Evolutionary conservation across 129 eudicot genomes (phyloP), one percentile per base, ranked within the genome.

Genomic region (Pseudognaphalium luteoalbum): DNA sequence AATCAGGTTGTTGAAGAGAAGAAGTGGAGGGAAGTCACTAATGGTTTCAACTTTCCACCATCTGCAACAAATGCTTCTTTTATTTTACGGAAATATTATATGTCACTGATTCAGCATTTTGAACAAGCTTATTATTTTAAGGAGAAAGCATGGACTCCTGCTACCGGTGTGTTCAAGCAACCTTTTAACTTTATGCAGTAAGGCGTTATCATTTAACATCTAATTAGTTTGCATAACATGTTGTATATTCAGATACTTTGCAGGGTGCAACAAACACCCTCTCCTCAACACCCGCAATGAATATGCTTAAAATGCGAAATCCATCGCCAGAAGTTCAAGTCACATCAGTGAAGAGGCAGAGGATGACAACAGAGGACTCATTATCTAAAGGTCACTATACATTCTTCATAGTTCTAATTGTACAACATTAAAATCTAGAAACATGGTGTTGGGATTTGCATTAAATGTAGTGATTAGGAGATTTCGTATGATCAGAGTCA

Each of bases 31-130:
- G 99, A 94, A 52, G 96, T 94, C 29, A 87, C 94, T 2, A 85
- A 87, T 16, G 79, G 81, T 71, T 94, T 94, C 80, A 79, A 51
- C 82, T 94, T 94, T 74, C 99, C 97, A 7, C 86, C 99, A 2
- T 91, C 99, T n/a, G 99, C 99, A 52, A 94, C 97, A 66, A 94
- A 94, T 60, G 96, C 97, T 50, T 94, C 99, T 2, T 94, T 89
- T 68, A 87, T 94, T 47, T 84, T 91, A 74, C 90, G 96, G 58
- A 94, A 94, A 65, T 94, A 94, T 51, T 94, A 94, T 19, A 59
- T 64, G 75, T 91, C 99, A 29, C 54, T 94, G 59, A 87, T 94
- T 80, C 87, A 88, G 61, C 93, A 91, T 75, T 94, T 91, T 57
- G 99, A 94, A 78, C 90, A 89, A 83, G 87, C 87, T 51, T 94